Evolutionary conservation across 2,329 filamentous ascomycete genomes (phyloP), one percentile per base, ranked within the genome.

Genomic region (Hypoxylon sp.): DNA sequence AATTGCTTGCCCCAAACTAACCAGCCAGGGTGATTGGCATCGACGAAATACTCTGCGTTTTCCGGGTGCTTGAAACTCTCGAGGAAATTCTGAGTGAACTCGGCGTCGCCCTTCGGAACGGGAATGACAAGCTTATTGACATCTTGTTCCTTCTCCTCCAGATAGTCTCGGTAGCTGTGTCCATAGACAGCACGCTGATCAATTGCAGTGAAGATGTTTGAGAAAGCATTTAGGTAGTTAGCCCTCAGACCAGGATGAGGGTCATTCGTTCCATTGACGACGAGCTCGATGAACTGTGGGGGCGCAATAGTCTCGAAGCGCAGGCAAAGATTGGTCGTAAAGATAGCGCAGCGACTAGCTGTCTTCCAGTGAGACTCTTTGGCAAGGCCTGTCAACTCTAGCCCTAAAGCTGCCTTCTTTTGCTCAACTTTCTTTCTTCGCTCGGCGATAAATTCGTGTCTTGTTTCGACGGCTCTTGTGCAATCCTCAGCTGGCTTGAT

Each of bases 291-390:
- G 79, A 98, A 92, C 64, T 91, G 88, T 17, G 91, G 85, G 1
- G 93, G 93, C 5, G 93, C 93, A 68, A 99, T 88, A 17, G 89
- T 92, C 72, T 98, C 92, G 74, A 98, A 97, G n/a, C 96, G 91
- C 69, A 98, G 88, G 63, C 93, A 95, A 69, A 98, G 86, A 67
- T 96, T 97, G 62, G 95, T 89, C 3, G 97, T 93, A 77, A 99
- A 96, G 37, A 97, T 92, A 8, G 93, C 92, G 62, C 94, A 97
- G 29, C 95, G 88, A 55, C 90, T 93, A 5, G 95, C 95, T 74
- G 97, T 94, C 83, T 97, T 98, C 96, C 96, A 99, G 77, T 99
- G 97, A 0, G 94, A 93, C 2, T 88, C 88, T 74, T 89, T 90
- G 1, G 93, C 92, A 66, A 91, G 83, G 65, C 92, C 88, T 3